Base-by-base conservation (phyloP, 1,284 basidiomycete genomes). In the Irpex rosettiformis region DNA sequence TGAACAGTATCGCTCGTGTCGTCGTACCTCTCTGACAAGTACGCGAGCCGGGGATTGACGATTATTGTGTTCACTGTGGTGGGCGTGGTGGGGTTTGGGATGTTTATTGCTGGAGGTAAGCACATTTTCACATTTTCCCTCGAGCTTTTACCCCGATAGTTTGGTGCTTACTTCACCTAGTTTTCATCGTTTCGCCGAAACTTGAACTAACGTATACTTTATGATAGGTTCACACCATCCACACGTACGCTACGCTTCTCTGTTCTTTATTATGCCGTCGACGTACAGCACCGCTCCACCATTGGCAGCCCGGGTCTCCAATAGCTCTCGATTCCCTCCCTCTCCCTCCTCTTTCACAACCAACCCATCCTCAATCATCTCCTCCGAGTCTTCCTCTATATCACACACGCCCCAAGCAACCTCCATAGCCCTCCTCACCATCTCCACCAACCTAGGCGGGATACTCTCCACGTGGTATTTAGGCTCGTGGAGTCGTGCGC, bases 361-460 rank as follows among this genome's bases (percentile, higher is more conserved):
- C 37, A 40, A 11, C 3, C 11, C 4, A 3, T 5, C 37, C 37
- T 13, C 37, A 4, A 13, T n/a, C 37, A 11, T 11, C n/a, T n/a
- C 4, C 37, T 40, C 37, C 11, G 37, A 40, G 11, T 13, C 11
- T n/a, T 11, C 11, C 37, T 40, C n/a, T n/a, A n/a, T 21, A 21
- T 24, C 43, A 2, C 84, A 88, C 65, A 87, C 85, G 1, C 87
- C 88, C 65, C 79, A 86, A 3, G 87, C 85, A 0, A 77, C 85
- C 1, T 82, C 81, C 0, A 75, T 86, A 2, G 86, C 84, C 1
- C 79, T 86, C 76, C 83, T 86, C 66, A 86, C 88, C 57, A 79
- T 79, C n/a, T 79, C 86, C 16, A 84, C 85, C 10, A 84, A 88
- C 64, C 72, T 83, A 40, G 88, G 85, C 3, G 83, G 85, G 21